Evolutionary conservation across 495 filamentous ascomycete genomes (phyloP), one percentile per base, ranked within the genome.

Genomic region (Aspergillus cavernicola): DNA sequence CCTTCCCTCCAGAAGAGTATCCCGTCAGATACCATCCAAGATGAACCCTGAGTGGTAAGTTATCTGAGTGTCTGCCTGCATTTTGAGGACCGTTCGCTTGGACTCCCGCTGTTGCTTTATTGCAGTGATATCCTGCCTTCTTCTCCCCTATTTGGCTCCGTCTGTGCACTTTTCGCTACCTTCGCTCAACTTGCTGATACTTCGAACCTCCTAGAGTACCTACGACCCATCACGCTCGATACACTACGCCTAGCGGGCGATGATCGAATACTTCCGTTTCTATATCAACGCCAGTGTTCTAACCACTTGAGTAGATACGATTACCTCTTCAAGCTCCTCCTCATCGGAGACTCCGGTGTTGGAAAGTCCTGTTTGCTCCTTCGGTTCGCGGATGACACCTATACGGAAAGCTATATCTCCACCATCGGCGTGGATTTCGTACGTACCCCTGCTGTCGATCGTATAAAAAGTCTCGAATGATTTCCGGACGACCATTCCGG

Each of bases 321-420:
- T 70, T 98, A 97, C 71, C 90, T 98, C 63, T 98, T 98, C 83
- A 98, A 98, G 84, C 91, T 98, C 52, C 92, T 98, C 69, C 89
- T 98, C 76, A 98, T 98, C 82, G 93, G 93, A 75, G 93, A 98
- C 71, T 97, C 93, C 65, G 93, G 93, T 79, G 95, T 97, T 60
- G 93, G 93, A 85, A 98, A 98, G 87, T 97, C 95, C 65, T 97
- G 95, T 75, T 73, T 97, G 77, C 81, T 98, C 54, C 80, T 98
- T 62, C 91, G 93, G 72, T 98, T 98, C 63, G 93, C 95, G 62
- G 93, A 98, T 72, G 93, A 98, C 68, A 97, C 95, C 67, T 98
- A 97, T 79, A 98, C 93, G n/a, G 95, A 97, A 76, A 95, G 89
- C 71, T 98, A 97, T 74, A 97, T 98, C 77, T 97, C 93, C 52